Percentiles rank a stretch among this genome's conserved stretches.
Conservation (phyloP, 108 stramenopile genomes). For the Halocafeteria seosinensis region DNA sequence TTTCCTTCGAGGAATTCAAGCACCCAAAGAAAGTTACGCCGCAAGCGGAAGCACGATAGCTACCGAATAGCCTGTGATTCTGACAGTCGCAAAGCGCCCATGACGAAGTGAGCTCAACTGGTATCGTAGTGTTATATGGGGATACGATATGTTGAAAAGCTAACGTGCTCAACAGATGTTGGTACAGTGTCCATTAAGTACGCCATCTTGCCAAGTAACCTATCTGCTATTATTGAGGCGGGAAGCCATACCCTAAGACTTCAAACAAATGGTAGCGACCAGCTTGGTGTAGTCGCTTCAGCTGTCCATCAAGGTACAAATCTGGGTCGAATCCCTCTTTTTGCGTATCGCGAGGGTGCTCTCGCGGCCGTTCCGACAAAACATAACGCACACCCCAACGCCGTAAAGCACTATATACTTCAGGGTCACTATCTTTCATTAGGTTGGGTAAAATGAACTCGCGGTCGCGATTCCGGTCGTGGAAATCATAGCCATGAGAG, state of each 20-base stretch:
- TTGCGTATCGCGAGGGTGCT: not conserved
- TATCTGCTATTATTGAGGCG: not conserved
- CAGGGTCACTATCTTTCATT: not conserved
- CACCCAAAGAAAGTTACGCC: no score
- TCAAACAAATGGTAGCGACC: not conserved
- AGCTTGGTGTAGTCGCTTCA: not conserved
- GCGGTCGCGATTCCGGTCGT: not conserved
- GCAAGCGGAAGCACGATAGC: no score
- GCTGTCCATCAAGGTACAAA: not conserved
- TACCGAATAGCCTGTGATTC: no score
- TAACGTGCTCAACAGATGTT: no score
- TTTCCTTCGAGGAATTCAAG: no score
- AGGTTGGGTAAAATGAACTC: not conserved
- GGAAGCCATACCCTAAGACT: not conserved
- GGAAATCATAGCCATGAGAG: not conserved
- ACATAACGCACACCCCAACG: slow-evolving; percentile 4
- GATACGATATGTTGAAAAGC: no score
- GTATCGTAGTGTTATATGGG: no score
- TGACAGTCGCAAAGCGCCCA: no score
- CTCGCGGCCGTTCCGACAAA: not conserved
- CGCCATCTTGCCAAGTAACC: no score
- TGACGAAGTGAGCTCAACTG: no score
- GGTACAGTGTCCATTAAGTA: no score
- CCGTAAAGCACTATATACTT: not conserved
- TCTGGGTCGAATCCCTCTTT: not conserved